These are phyloP conservation scores for Podospora comata DNA, from an alignment of 495 filamentous ascomycete species.

Conservation along the genomic window DNA sequence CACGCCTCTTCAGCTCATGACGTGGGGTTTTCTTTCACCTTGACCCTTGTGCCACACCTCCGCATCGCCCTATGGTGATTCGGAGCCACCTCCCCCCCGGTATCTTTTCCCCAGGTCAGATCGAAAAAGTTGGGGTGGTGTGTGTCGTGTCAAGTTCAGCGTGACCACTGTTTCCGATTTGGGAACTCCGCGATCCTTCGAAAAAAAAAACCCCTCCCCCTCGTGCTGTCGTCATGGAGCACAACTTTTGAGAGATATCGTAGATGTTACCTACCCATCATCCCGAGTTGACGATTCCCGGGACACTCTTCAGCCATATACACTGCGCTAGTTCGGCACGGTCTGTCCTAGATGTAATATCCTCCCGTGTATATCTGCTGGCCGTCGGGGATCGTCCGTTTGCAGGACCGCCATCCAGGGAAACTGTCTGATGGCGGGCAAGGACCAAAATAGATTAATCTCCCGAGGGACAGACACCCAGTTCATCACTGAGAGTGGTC, in stretches of 20 bases:
- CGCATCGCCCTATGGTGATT: slow-evolving; percentile 1
- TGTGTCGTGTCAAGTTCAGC: background rate
- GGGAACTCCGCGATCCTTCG: background rate
- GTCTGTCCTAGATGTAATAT: slow-evolving; percentile 7
- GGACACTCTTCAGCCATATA: background rate
- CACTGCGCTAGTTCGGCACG: background rate
- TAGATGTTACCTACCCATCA: background rate
- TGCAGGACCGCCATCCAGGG: slow-evolving; percentile 20
- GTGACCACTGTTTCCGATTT: background rate
- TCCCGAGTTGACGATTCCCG: background rate
- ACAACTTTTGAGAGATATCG: background rate
- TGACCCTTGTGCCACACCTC: background rate
- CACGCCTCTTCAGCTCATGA: slow-evolving; percentile 4
- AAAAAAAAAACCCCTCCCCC: background rate
- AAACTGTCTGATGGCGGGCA: background rate
- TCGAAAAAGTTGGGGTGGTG: background rate
- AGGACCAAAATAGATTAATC: slow-evolving; percentile 14
- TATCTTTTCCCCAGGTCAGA: background rate
- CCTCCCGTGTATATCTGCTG: slow-evolving; percentile 7
- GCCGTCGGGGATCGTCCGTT: slow-evolving; percentile 8
- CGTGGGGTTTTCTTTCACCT: background rate
- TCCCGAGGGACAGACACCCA: slow-evolving; percentile 3
- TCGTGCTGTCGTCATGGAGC: background rate
- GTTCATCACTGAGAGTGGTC: no score
- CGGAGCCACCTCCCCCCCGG: background rate